phyloP scores from a whole-genome alignment of 805 yeast genomes.

The fission yeast (Schizosaccharomyces pombe) region DNA sequence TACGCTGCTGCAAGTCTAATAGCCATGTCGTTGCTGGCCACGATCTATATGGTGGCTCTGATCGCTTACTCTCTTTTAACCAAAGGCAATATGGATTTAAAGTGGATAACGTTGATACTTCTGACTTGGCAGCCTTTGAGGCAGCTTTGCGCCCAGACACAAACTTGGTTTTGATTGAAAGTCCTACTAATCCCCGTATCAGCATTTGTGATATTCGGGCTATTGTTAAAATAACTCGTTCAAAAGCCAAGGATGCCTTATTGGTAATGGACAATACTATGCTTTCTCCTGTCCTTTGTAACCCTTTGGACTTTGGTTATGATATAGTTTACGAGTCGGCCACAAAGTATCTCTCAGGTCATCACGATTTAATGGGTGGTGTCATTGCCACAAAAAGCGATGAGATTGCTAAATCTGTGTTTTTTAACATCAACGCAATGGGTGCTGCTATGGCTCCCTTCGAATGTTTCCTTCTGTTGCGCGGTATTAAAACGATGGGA shows the following conservation, averaged over 20 bases:
- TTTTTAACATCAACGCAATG: slow-evolving; percentile 61
- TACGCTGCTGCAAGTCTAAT: slow-evolving; percentile 51
- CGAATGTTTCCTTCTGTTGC: slow-evolving; percentile 68
- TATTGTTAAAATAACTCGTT: slow-evolving; percentile 43
- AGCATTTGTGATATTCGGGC: slow-evolving; percentile 61
- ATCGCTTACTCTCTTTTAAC: slow-evolving; percentile 56
- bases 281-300: slow-evolving; percentile 79
- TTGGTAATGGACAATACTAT: slow-evolving; percentile 86
- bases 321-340: slow-evolving; percentile 88
- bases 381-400: slow-evolving; percentile 46
- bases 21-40: slow-evolving; percentile 86
- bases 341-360: slow-evolving; percentile 80
- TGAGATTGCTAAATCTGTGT: slow-evolving; percentile 43
- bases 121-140: slow-evolving; percentile 38
- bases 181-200: slow-evolving; percentile 84
- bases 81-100: slow-evolving; percentile 37
- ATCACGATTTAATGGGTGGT: slow-evolving; percentile 94
- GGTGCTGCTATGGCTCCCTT: slow-evolving; percentile 86
- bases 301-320: slow-evolving; percentile 66
- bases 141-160: slow-evolving; percentile 33
- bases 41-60: slow-evolving; percentile 85
- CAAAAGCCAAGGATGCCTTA: slow-evolving; percentile 37
- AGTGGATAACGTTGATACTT: slow-evolving; percentile 62
- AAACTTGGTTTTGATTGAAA: slow-evolving; percentile 63
- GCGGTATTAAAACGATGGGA: slow-evolving; percentile 76